phyloP scores from a whole-genome alignment of 2,329 filamentous ascomycete species.

The Reticulascus tulasneorum region DNA sequence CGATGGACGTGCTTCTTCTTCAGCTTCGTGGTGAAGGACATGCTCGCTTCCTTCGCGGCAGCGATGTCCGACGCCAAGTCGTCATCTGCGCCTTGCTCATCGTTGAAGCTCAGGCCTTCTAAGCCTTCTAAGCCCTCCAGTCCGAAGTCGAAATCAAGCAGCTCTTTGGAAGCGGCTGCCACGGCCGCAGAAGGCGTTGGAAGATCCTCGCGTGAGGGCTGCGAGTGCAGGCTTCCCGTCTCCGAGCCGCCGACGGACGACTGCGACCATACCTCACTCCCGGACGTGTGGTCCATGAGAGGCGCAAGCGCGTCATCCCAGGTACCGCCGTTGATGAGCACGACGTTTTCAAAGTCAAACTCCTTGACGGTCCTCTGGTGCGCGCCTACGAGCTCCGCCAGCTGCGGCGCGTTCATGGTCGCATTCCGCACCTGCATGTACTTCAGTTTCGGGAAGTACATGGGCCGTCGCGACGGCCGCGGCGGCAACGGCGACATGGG shows the following conservation, averaged over 20 bases:
- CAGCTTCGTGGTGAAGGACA: slow-evolving; percentile 42
- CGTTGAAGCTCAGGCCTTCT: slow-evolving; percentile 32
- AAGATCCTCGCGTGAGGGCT: slow-evolving; percentile 31
- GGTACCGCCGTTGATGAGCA: slow-evolving; percentile 61
- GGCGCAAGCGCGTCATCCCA: slow-evolving; percentile 83
- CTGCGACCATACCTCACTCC: slow-evolving; percentile 37
- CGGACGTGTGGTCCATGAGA: slow-evolving; percentile 48
- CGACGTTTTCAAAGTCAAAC: slow-evolving; percentile 76
- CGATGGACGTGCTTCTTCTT: slow-evolving; percentile 39
- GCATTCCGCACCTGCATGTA: slow-evolving; percentile 70
- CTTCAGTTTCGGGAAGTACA: slow-evolving; percentile 64
- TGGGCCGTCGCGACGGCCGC: slow-evolving; percentile 46
- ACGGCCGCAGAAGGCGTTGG: slow-evolving; percentile 50
- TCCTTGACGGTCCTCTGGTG: slow-evolving; percentile 68
- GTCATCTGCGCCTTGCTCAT: slow-evolving; percentile 26
- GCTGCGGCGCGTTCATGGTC: slow-evolving; percentile 65
- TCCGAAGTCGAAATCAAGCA: slow-evolving; percentile 35
- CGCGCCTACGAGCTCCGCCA: slow-evolving; percentile 62
- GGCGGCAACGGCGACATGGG: slow-evolving; percentile 60
- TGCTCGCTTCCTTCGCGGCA: slow-evolving; percentile 27
- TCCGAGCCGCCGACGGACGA: slow-evolving; percentile 32
- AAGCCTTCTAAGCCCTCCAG: slow-evolving; percentile 24
- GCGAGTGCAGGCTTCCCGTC: slow-evolving; percentile 19
- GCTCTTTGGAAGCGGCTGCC: slow-evolving; percentile 46
- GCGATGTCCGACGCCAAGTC: slow-evolving; percentile 29